Evolutionary conservation across 495 filamentous ascomycete species (phyloP).

Genomic region (Neurospora sublineolata): DNA sequence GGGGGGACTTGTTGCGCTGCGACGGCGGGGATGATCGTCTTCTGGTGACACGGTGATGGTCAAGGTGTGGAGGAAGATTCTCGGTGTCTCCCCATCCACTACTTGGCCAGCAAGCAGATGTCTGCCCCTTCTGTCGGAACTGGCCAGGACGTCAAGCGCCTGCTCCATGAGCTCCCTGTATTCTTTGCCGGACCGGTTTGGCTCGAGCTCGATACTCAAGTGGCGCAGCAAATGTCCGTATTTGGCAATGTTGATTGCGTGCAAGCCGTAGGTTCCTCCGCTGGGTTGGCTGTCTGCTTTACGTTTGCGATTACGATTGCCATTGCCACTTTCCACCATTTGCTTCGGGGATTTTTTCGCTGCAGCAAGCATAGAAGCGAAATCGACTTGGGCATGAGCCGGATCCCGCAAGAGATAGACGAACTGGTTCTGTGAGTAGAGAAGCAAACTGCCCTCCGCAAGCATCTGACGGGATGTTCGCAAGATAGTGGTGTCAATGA

Average conservation of each 20-base stretch:
- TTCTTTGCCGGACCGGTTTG: conserved; percentile 14
- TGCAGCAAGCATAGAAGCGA: neutral
- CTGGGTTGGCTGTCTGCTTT: neutral
- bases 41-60: conserved; percentile 15
- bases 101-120: neutral
- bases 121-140: neutral
- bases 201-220: conserved; percentile 25
- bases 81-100: neutral
- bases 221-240: conserved; percentile 29
- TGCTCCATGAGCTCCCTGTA: conserved; percentile 13
- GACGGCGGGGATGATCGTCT: neutral
- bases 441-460: conserved; percentile 19
- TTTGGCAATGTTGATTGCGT: conserved; percentile 19
- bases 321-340: neutral
- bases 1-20: fast-evolving
- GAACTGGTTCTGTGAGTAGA: conserved; percentile 33
- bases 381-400: neutral
- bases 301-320: neutral
- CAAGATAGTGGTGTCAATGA: conserved; percentile 22
- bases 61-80: conserved; percentile 22
- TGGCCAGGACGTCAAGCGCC: conserved; percentile 10
- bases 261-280: neutral
- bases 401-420: conserved; percentile 28
- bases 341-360: neutral
- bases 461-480: conserved; percentile 15